Evolutionary conservation across 1,284 basidiomycete genomes (phyloP).

Genomic region (Trametes hirsuta): DNA sequence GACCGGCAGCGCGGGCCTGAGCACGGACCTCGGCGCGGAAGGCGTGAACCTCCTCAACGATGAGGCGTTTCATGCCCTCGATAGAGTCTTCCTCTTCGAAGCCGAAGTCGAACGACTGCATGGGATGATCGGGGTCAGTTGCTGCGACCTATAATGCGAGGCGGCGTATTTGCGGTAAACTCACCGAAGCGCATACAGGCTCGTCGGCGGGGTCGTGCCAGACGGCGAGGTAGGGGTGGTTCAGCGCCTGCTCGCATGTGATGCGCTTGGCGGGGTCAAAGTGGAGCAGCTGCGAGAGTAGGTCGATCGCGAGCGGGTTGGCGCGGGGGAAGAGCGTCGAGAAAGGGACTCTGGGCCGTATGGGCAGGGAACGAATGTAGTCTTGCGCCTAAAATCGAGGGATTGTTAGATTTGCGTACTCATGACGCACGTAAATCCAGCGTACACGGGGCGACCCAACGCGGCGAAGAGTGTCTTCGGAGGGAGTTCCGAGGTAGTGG

Average conservation of each 20-base stretch:
- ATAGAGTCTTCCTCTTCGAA: constrained; percentile 97
- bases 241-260: constrained; percentile 93
- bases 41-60: constrained; percentile 90
- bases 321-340: constrained; percentile 90
- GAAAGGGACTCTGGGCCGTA: constrained; percentile 94
- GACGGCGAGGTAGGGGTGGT: constrained; percentile 92
- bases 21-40: constrained; percentile 87
- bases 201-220: constrained; percentile 97
- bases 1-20: constrained; percentile 70
- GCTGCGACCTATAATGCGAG: too few relatives aligned
- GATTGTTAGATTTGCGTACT: neutral
- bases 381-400: constrained; percentile 78
- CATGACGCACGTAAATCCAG: constrained; percentile 13
- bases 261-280: constrained; percentile 98
- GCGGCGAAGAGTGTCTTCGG: constrained; percentile 93
- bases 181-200: constrained; percentile 58
- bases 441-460: constrained; percentile 89
- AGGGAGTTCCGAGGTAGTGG: constrained; percentile 96
- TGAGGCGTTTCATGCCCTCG: constrained; percentile 96
- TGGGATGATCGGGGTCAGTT: neutral
- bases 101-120: constrained; percentile 92
- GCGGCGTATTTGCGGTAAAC: neutral
- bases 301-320: constrained; percentile 92
- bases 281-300: constrained; percentile 89
- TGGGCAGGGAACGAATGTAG: constrained; percentile 97